A percentile compares a stretch with the other conserved stretches of the same genome.
phyloP scores from a whole-genome alignment of 768 basidiomycete genomes.

The Boletellus emodensis region DNA sequence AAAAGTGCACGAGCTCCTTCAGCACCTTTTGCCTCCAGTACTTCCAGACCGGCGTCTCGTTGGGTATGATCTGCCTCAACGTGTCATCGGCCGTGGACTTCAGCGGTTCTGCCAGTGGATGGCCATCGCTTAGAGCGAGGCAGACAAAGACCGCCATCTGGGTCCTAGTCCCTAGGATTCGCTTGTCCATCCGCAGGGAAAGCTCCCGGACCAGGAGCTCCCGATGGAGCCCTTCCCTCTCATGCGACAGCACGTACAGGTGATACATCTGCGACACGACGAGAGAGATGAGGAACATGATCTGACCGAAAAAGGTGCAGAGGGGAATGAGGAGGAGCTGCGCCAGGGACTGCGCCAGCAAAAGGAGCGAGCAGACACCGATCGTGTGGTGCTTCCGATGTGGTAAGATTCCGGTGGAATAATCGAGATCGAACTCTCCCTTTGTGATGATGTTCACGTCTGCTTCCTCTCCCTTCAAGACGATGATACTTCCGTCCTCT shows the following conservation, averaged over 20 bases:
- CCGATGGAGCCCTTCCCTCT: constrained; percentile 21
- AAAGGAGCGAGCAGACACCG: constrained; percentile 24
- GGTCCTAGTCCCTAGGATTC: constrained; percentile 20
- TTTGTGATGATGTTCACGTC: constrained; percentile 29
- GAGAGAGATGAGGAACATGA: constrained; percentile 27
- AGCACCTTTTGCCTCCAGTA: constrained; percentile 25
- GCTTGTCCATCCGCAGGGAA: constrained; percentile 9
- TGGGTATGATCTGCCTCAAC: constrained; percentile 22
- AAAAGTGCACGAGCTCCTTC: too few relatives aligned
- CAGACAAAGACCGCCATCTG: constrained; percentile 30
- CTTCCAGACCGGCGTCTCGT: constrained; percentile 27
- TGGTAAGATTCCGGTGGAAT: constrained; percentile 4
- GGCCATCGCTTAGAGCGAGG: constrained; percentile 13
- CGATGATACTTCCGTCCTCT: constrained; percentile 16
- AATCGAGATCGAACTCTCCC: constrained; percentile 31
- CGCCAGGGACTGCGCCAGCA: constrained; percentile 26
- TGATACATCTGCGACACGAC: constrained; percentile 32
- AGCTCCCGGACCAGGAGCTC: constrained; percentile 16
- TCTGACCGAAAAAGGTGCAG: constrained; percentile 31
- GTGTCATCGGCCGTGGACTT: constrained; percentile 1
- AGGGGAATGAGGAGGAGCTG: constrained; percentile 32
- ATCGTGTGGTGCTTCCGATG: constrained; percentile 9
- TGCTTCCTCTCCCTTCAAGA: constrained; percentile 28
- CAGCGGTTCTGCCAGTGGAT: neutral
- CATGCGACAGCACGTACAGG: constrained; percentile 28